Evolutionary conservation across 2,329 filamentous ascomycete species (phyloP).

Genomic region (Raffaelea ambrosiae): DNA sequence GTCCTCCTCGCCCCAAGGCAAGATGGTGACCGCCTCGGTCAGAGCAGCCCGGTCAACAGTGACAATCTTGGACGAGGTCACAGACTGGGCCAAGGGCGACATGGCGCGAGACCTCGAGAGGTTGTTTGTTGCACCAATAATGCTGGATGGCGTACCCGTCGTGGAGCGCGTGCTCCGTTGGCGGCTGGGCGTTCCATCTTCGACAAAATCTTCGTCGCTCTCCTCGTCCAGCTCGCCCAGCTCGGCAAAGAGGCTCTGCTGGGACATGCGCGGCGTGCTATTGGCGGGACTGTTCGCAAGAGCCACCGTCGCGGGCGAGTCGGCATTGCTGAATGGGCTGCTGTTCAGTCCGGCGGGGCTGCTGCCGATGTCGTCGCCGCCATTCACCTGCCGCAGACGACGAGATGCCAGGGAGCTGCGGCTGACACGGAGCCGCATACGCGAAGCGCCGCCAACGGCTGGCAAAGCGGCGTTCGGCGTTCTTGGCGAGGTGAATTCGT

Average conservation of each 20-base stretch:
- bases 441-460: constrained; percentile 36
- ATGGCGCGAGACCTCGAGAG: constrained; percentile 17
- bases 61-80: constrained; percentile 38
- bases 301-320: constrained; percentile 17
- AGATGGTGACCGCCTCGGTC: constrained; percentile 47
- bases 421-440: constrained; percentile 63
- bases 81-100: constrained; percentile 40
- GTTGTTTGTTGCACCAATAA: constrained; percentile 4
- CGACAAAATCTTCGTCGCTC: constrained; percentile 62
- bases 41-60: constrained; percentile 56
- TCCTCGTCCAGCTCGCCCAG: constrained; percentile 65
- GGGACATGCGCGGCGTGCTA: constrained; percentile 38
- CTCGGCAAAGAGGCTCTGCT: constrained; percentile 83
- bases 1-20: constrained; percentile 10
- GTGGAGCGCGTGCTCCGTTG: constrained; percentile 35
- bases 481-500: constrained; percentile 53
- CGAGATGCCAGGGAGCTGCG: constrained; percentile 48
- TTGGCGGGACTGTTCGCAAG: constrained; percentile 38
- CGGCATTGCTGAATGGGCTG: constrained; percentile 31
- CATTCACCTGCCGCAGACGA: constrained; percentile 52
- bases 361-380: constrained; percentile 38
- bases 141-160: constrained; percentile 26
- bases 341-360: constrained; percentile 37
- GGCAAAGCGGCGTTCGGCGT: constrained; percentile 55
- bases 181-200: constrained; percentile 47